Percentiles rank a stretch among this genome's conserved stretches.
phyloP scores from a whole-genome alignment of 106 monocot genomes.

The Dendrobium catenatum region DNA sequence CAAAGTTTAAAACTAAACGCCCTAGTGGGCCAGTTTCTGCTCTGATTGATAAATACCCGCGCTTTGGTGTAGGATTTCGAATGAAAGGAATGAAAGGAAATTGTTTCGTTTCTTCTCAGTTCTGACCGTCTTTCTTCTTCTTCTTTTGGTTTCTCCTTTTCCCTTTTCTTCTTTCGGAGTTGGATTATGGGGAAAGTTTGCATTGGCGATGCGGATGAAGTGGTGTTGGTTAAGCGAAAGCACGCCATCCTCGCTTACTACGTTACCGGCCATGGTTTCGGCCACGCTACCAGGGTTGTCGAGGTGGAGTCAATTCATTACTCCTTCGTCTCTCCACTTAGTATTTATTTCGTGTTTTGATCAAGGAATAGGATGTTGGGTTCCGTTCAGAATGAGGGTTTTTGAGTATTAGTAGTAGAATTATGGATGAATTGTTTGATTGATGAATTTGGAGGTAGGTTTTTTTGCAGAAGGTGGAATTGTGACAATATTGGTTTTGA shows the following conservation, averaged over 20 bases:
- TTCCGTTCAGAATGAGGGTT: not conserved
- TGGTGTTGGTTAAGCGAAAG: not conserved
- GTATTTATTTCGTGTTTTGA: not conserved
- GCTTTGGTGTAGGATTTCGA: not conserved
- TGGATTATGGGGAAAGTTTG: not conserved
- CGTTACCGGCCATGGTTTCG: slow-evolving; percentile 93
- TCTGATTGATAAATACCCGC: not conserved
- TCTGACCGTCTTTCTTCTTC: not conserved
- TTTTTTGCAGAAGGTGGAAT: not conserved
- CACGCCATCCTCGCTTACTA: slow-evolving; percentile 69
- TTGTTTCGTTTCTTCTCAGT: not conserved
- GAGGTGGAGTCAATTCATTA: slow-evolving; percentile 31
- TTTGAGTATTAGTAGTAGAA: not conserved
- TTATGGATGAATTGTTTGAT: not conserved
- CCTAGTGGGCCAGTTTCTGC: not conserved
- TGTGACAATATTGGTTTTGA: not conserved
- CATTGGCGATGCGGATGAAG: not conserved
- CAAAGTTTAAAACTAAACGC: not conserved
- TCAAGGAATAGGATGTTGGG: not conserved
- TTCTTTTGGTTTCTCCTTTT: not conserved
- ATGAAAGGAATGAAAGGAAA: not conserved
- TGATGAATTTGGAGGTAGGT: not conserved
- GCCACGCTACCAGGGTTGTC: slow-evolving; percentile 94
- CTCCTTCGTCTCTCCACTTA: not conserved
- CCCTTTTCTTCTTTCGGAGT: not conserved